phyloP scores from a whole-genome alignment of 2,329 filamentous ascomycete genomes.

The Lecanoromycetidae sp. region DNA sequence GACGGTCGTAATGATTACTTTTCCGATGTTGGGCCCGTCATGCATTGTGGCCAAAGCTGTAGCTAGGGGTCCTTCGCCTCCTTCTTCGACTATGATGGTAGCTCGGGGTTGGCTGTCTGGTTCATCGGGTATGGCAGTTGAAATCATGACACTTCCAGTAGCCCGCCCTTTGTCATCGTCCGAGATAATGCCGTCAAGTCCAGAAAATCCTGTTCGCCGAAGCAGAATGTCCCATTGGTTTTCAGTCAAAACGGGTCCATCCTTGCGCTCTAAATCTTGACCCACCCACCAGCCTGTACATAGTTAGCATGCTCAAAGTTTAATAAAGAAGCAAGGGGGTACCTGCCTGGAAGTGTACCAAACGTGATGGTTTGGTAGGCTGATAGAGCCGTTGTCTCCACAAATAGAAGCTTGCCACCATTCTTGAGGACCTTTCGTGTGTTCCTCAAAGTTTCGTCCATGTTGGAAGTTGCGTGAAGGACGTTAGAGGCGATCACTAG shows the following conservation, averaged over 20 bases:
- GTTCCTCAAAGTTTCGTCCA: not conserved
- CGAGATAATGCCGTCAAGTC: slow-evolving; percentile 1
- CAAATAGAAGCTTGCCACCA: slow-evolving; percentile 12
- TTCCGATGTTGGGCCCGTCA: too few species aligned
- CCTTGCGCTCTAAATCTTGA: not conserved
- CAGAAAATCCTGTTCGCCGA: slow-evolving; percentile 3
- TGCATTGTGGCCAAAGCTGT: too few species aligned
- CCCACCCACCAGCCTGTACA: too few species aligned
- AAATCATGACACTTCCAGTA: slow-evolving; percentile 2
- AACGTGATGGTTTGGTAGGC: too few species aligned
- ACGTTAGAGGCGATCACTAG: slow-evolving; percentile 28
- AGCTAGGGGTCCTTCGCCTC: too few species aligned
- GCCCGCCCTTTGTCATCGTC: slow-evolving; percentile 2
- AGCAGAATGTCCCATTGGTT: slow-evolving; percentile 4
- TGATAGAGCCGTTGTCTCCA: slow-evolving; percentile 12
- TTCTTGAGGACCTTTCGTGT: slow-evolving; percentile 8
- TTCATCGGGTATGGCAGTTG: too few species aligned
- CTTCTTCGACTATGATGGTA: not conserved
- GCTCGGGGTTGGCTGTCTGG: not conserved
- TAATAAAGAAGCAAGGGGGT: too few species aligned
- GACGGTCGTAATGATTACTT: too few species aligned
- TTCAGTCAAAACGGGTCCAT: slow-evolving; percentile 5
- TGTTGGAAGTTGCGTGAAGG: slow-evolving; percentile 18
- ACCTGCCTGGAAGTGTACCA: too few species aligned
- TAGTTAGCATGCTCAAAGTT: too few species aligned